Evolutionary conservation across 2,329 filamentous ascomycete genomes (phyloP), one percentile per base, ranked within the genome.

Genomic region (Zymoseptoria crescenta): DNA sequence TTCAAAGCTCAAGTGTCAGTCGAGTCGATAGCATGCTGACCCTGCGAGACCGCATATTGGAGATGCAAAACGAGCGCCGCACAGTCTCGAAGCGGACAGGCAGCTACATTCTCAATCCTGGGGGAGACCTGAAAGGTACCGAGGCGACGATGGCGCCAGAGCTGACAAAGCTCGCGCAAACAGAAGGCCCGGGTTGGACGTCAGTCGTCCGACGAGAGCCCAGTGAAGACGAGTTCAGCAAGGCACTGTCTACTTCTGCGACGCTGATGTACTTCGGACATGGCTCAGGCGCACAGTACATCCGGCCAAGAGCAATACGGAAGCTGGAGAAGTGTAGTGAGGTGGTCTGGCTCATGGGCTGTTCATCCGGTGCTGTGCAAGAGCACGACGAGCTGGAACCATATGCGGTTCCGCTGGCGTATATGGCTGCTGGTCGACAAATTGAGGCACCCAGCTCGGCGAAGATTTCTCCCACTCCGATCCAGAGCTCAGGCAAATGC

Each of bases 201-300:
- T 80, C 83, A 51, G 85, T 94, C 59, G 79, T 87, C 59, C 82
- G 84, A 61, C 84, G 83, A 21, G 79, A 81, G 2, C 94, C 94
- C 0, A 83, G 80, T 0, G 93, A 97, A 71, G 75, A 81, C 2
- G 89, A 95, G 62, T 93, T 97, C 73, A 85, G 87, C 63, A 68
- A 75, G 0, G 83, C 83, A 0, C 81, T 99, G 8, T 77, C 83
- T 52, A 74, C 79, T 0, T 86, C 85, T 19, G 86, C 91, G 59
- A 77, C 96, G 1, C 78, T 96, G 24, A 80, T 99, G 9, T 99
- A 99, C 77, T 97, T 99, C 74, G 94, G 94, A 1, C 94, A 99
- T 75, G 94, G 94, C 61, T 93, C 89, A 65, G 94, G 93, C 21
- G 89, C 90, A 28, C 94, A 99, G 74, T 99, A 96, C 74, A 91